A percentile compares a stretch with the other conserved stretches of the same genome.
Conservation (phyloP, 1,284 basidiomycete species). For the Bothia castanella region DNA sequence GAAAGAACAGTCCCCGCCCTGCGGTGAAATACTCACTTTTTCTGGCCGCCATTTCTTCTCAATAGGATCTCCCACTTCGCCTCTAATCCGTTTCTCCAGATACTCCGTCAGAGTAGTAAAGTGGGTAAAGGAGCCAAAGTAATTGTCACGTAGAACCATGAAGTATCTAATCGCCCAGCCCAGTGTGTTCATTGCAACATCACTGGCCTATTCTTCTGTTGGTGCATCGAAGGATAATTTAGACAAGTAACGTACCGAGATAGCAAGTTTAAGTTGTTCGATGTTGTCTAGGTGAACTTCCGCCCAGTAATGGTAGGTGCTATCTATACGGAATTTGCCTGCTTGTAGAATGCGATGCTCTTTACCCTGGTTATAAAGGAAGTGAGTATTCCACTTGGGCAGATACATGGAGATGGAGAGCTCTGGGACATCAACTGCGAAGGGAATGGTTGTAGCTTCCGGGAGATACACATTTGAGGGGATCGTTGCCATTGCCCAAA, state of each 20-base stretch:
- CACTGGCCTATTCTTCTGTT: conserved; percentile 38
- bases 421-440: conserved; percentile 61
- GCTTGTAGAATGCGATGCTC: conserved; percentile 61
- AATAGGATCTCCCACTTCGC: conserved; percentile 76
- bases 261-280: conserved; percentile 71
- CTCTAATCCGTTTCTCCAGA: conserved; percentile 58
- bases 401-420: conserved; percentile 59
- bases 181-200: conserved; percentile 65
- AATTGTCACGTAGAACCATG: conserved; percentile 87
- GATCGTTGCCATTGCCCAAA: conserved; percentile 55
- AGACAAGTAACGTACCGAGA: conserved; percentile 50
- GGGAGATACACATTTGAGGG: conserved; percentile 73
- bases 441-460: conserved; percentile 63
- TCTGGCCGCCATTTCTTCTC: conserved; percentile 72
- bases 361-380: conserved; percentile 58
- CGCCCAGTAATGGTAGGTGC: conserved; percentile 72
- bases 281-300: conserved; percentile 65
- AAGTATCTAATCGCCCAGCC: conserved; percentile 87
- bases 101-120: conserved; percentile 86
- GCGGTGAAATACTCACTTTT: conserved; percentile 46
- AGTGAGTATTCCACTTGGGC: conserved; percentile 87
- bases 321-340: conserved; percentile 55
- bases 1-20: background rate
- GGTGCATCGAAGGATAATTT: background rate
- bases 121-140: conserved; percentile 88